Evolutionary conservation across 2,329 filamentous ascomycete genomes (phyloP).

Genomic region (Ophiosphaerella herpotricha): DNA sequence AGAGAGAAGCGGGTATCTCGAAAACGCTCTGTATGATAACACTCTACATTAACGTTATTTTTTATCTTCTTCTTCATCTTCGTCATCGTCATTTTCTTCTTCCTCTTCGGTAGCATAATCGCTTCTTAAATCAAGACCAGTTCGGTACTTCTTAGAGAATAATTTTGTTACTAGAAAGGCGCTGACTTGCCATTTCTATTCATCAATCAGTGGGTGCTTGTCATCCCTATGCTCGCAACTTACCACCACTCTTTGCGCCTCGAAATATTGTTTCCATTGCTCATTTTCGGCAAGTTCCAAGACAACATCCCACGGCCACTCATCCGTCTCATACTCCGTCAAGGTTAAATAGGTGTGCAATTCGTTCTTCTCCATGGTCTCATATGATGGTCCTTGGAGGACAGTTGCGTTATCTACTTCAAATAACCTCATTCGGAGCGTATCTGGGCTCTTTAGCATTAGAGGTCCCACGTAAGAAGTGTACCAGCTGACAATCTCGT

Average conservation of each 20-base stretch:
- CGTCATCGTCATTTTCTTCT: neutral
- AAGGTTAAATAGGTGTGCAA: constrained; percentile 16
- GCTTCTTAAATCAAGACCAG: neutral
- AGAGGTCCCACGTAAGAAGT: constrained; percentile 7
- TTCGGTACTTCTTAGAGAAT: neutral
- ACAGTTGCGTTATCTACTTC: constrained; percentile 14
- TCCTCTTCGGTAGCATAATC: neutral
- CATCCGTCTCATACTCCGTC: constrained; percentile 18
- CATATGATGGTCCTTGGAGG: constrained; percentile 2
- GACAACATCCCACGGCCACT: constrained; percentile 25
- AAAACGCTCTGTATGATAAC: neutral
- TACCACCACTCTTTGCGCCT: constrained; percentile 15
- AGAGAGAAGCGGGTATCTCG: too few species aligned
- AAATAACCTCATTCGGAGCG: constrained; percentile 20
- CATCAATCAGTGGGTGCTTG: constrained; percentile 1
- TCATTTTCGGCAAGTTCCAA: constrained; percentile 15
- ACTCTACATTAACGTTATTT: neutral
- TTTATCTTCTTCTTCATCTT: neutral
- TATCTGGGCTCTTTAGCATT: constrained; percentile 13
- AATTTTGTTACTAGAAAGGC: constrained; percentile 12
- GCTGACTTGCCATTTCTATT: constrained; percentile 20
- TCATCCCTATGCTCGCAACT: neutral
- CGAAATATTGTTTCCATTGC: constrained; percentile 19
- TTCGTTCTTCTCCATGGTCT: constrained; percentile 7
- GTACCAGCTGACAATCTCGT: constrained; percentile 17